Evolutionary conservation across 2,329 filamentous ascomycete genomes (phyloP).

Genomic region (Beauveria australis): DNA sequence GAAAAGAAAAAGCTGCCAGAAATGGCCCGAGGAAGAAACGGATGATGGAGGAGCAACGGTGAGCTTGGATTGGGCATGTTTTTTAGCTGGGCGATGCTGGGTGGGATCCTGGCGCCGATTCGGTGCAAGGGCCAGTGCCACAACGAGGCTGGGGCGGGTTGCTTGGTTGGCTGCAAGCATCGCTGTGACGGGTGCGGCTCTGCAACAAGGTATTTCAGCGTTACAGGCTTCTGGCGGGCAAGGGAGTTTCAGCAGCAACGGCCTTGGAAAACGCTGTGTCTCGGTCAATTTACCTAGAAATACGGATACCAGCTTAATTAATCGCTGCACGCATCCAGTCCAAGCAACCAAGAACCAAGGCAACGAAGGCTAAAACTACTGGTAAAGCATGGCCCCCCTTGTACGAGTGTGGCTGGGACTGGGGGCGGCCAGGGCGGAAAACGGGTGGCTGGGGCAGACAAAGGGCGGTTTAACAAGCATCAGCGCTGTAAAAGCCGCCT

Average conservation of each 20-base stretch:
- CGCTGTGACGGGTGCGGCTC: not conserved
- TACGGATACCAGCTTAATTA: not conserved
- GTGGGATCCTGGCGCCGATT: conserved; percentile 1
- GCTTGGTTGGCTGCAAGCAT: not conserved
- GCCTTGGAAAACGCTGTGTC: not conserved
- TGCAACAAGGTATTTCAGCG: not conserved
- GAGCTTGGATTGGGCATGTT: conserved; percentile 6
- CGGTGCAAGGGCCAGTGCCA: conserved; percentile 4
- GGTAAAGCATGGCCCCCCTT: not conserved
- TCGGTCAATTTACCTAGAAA: not conserved
- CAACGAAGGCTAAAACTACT: too few relatives aligned
- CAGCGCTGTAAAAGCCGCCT: too few relatives aligned
- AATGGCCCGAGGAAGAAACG: not conserved
- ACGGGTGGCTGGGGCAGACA: not conserved
- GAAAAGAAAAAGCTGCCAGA: not conserved
- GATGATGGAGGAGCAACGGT: not conserved
- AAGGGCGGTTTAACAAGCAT: not conserved
- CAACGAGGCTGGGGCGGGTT: conserved; percentile 1
- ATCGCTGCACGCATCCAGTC: too few relatives aligned
- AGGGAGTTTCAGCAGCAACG: not conserved
- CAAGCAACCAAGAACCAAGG: too few relatives aligned
- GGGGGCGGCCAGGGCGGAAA: conserved; percentile 1
- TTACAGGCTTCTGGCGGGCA: not conserved
- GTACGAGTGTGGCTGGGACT: conserved; percentile 2
- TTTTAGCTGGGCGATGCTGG: not conserved